Evolutionary conservation across 2,329 filamentous ascomycete species (phyloP).

Genomic region (Epichloe gansuensis): DNA sequence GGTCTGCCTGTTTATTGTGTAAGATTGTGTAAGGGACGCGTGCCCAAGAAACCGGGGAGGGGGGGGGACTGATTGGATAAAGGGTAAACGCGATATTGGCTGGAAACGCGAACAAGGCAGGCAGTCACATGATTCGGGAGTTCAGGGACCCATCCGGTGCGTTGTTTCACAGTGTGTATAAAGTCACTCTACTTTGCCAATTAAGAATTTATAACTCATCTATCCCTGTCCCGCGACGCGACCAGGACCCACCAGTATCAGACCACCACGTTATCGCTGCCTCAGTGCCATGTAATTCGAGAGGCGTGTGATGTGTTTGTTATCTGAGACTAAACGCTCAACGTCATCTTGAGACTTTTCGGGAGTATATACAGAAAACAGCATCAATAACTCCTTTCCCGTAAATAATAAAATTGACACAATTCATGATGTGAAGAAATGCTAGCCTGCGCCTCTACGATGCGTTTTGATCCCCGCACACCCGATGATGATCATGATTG

Average conservation of each 20-base stretch:
- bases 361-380: slow-evolving; percentile 2
- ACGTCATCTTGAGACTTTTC: background rate
- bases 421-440: slow-evolving; percentile 5
- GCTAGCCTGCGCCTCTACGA: slow-evolving; percentile 11
- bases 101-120: slow-evolving; percentile 24
- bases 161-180: rapidly evolving
- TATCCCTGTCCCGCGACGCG: background rate
- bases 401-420: background rate
- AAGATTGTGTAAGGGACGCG: slow-evolving; percentile 5
- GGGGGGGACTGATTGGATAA: background rate
- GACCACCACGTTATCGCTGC: background rate
- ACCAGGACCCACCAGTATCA: background rate
- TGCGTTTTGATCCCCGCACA: slow-evolving; percentile 7
- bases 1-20: background rate
- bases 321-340: background rate
- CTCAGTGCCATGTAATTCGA: background rate
- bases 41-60: slow-evolving; percentile 2
- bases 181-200: background rate
- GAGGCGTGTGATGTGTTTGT: background rate
- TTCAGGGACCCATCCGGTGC: background rate
- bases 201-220: background rate
- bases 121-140: slow-evolving; percentile 19
- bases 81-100: background rate
- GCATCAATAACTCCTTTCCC: background rate
- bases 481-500: slow-evolving; percentile 3